Evolutionary conservation across 352 stramenopile species (phyloP).

Genomic region (Pythium biforme): DNA sequence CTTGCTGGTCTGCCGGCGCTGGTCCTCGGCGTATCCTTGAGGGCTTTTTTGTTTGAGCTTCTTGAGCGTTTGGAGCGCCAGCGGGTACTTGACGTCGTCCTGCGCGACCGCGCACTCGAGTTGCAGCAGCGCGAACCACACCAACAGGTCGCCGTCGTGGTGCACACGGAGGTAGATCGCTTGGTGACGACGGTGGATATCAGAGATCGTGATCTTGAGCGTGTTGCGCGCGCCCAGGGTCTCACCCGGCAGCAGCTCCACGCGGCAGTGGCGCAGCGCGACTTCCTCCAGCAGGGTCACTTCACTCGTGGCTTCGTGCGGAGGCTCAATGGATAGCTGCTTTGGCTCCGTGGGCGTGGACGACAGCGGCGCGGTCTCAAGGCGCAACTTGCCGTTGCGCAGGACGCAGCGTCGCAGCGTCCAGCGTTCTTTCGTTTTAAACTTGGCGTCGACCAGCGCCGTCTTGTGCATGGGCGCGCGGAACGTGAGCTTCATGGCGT

Average conservation of each 20-base stretch:
- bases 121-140: conserved; percentile 55
- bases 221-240: conserved; percentile 36
- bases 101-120: conserved; percentile 53
- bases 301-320: not conserved
- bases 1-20: conserved; percentile 31
- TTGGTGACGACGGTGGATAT: not conserved
- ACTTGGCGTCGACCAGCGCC: conserved; percentile 35
- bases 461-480: conserved; percentile 44
- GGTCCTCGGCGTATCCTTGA: conserved; percentile 28
- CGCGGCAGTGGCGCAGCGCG: conserved; percentile 39
- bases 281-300: not conserved
- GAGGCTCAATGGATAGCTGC: too few relatives aligned
- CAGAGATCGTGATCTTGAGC: conserved; percentile 39
- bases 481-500: conserved; percentile 54
- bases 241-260: conserved; percentile 46
- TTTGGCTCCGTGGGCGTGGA: not conserved
- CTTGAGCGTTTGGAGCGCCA: conserved; percentile 32
- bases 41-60: conserved; percentile 18
- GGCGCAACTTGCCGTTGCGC: conserved; percentile 34
- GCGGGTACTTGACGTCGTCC: conserved; percentile 38
- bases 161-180: conserved; percentile 43
- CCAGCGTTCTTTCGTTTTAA: conserved; percentile 41
- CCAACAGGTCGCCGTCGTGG: conserved; percentile 43
- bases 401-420: conserved; percentile 32
- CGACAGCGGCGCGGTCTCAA: conserved; percentile 22